These are phyloP conservation scores for Fusarium albosuccineum DNA, from an alignment of 2,329 filamentous ascomycete genomes.

Conservation along the genomic window DNA sequence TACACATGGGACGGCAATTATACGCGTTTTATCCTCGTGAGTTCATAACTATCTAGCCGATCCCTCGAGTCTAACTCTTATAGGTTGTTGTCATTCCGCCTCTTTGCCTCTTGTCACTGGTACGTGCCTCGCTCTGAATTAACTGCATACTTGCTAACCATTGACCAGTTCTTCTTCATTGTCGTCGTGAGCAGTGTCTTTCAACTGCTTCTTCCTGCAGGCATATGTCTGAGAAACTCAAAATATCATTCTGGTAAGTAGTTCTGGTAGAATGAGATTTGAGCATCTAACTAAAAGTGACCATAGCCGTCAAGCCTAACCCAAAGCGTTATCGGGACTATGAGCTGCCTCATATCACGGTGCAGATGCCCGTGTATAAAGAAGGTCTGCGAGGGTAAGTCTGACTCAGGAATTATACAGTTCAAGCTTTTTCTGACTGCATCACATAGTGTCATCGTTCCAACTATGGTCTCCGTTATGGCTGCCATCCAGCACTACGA, in stretches of 20 bases:
- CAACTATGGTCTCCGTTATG: constrained; percentile 68
- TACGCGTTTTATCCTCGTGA: constrained; percentile 33
- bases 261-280: neutral
- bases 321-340: constrained; percentile 44
- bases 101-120: constrained; percentile 33
- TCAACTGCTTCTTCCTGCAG: constrained; percentile 41
- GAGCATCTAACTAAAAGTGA: neutral
- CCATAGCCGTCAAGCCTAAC: constrained; percentile 45
- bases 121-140: neutral
- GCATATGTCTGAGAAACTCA: constrained; percentile 43
- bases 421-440: constrained; percentile 4
- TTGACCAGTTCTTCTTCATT: constrained; percentile 45
- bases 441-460: constrained; percentile 59
- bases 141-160: neutral
- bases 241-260: constrained; percentile 44
- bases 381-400: constrained; percentile 43
- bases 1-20: constrained; percentile 43
- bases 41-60: neutral
- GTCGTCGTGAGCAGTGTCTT: constrained; percentile 43
- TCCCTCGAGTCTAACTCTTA: neutral
- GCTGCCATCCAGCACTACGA: constrained; percentile 71
- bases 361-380: constrained; percentile 63
- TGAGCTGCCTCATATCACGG: constrained; percentile 60
- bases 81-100: constrained; percentile 36
- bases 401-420: accelerated